Base-by-base conservation (phyloP, 257 asterid genomes). In the Penstemon newberryi region DNA sequence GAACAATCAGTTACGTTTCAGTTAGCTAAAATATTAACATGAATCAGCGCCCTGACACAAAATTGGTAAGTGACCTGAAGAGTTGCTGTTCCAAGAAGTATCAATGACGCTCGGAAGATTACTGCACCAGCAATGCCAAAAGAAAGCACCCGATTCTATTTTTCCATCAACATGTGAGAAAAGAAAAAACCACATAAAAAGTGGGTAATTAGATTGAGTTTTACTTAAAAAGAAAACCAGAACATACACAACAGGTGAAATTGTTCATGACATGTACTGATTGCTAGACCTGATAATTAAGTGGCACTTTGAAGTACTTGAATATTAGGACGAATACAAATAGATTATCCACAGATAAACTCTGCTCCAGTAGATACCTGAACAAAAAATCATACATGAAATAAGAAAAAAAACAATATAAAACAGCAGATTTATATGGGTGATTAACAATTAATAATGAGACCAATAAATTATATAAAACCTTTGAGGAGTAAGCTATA, bases 41-140 rank as follows among this genome's bases (percentile, higher is more conserved):
- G 72, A 43, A 43, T 25, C 33, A 25, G 33, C 2, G 2, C 33
- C 33, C 33, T 25, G 2, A 25, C 33, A 2, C 2, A 52, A 75
- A 5, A 63, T 58, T 25, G 13, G 68, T 51, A 81, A 80, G 66
- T 71, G 70, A 94, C 99, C 99, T 94, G 97, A 79, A 94, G 84
- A 41, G 99, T 89, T 68, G 90, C 97, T 65, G 97, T 81, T 77
- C 99, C 99, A 41, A 94, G 96, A 80, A 94, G 95, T 75, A 94
- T 94, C 83, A 94, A 69, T 18, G 97, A 70, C 69, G 81, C 77
- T 12, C 99, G 80, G 79, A 94, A 91, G 80, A 94, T 47, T 70
- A 94, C 59, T 50, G 99, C 99, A 68, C 99, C 99, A 61, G 92
- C 96, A 80, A 94, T 94, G 57, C 99, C 99, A 84, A 84, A 94